Evolutionary conservation across 768 basidiomycete species (phyloP).

Genomic region (Boletus reticuloceps): DNA sequence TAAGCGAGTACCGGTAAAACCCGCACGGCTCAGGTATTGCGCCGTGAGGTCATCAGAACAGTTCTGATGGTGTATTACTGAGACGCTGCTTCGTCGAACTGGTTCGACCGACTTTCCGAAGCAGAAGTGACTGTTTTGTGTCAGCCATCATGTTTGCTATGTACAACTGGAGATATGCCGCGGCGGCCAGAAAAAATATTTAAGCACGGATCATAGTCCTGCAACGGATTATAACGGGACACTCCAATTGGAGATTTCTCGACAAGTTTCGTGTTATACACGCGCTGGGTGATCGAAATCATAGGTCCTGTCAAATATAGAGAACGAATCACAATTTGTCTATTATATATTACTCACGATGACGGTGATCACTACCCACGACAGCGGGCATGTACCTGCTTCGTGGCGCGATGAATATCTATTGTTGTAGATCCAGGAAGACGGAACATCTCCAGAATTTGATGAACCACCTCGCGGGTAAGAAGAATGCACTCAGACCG

Average conservation of each 20-base stretch:
- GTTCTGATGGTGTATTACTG: not conserved
- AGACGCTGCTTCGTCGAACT: not conserved
- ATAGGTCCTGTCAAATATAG: constrained; percentile 4
- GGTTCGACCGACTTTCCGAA: not conserved
- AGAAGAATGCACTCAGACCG: constrained; percentile 41
- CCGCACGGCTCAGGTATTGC: too few relatives aligned
- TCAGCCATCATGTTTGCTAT: not conserved
- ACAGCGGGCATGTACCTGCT: constrained; percentile 45
- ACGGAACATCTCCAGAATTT: constrained; percentile 44
- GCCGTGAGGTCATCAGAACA: too few relatives aligned
- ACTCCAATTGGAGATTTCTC: too few relatives aligned
- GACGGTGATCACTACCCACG: not conserved
- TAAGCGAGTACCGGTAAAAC: too few relatives aligned
- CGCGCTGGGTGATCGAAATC: not conserved
- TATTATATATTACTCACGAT: constrained; percentile 14
- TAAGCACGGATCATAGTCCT: too few relatives aligned
- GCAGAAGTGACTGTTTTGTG: not conserved
- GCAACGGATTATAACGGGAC: too few relatives aligned
- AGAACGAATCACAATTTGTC: constrained; percentile 5
- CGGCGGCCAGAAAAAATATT: not conserved
- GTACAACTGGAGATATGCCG: not conserved
- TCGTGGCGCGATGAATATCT: constrained; percentile 63
- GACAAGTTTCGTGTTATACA: too few relatives aligned
- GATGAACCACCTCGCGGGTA: constrained; percentile 50
- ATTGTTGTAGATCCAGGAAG: constrained; percentile 43